These are phyloP conservation scores for Salvia sclarea DNA, from an alignment of 305 asterid species.

Conservation along the genomic window DNA sequence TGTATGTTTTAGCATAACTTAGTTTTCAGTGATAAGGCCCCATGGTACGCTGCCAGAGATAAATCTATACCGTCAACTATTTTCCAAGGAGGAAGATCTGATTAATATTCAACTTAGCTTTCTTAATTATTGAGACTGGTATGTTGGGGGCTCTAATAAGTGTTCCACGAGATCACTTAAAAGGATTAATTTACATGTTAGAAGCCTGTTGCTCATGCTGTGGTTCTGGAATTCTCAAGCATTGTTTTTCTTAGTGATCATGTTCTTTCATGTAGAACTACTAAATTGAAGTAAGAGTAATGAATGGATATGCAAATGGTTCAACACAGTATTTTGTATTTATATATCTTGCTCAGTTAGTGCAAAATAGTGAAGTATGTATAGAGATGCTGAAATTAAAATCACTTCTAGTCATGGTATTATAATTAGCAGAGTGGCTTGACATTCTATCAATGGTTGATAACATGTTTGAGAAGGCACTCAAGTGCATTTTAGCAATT, in stretches of 20 bases:
- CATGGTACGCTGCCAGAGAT: neutral
- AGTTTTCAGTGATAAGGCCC: neutral
- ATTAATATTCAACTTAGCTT: neutral
- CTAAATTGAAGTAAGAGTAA: neutral
- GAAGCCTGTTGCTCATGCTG: slow-evolving; percentile 16
- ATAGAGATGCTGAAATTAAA: slow-evolving; percentile 1
- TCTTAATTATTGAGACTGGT: neutral
- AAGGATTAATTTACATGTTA: slow-evolving; percentile 10
- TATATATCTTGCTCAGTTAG: neutral
- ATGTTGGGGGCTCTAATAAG: neutral
- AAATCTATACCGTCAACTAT: slow-evolving; percentile 8
- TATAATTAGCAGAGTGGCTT: slow-evolving; percentile 14
- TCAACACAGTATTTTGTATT: neutral
- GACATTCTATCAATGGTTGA: neutral
- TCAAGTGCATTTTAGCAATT: slow-evolving; percentile 4
- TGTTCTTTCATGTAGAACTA: neutral
- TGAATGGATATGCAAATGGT: neutral
- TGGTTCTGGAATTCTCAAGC: neutral
- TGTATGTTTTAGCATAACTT: neutral
- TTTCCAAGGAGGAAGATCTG: neutral
- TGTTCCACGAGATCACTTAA: slow-evolving; percentile 2
- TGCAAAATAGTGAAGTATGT: neutral
- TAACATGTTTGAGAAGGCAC: slow-evolving; percentile 15
- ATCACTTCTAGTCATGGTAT: neutral
- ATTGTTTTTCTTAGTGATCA: slow-evolving; percentile 13